A percentile compares a stretch with the other conserved stretches of the same genome.
Conservation (phyloP, 2,329 filamentous ascomycete species). For the Pseudogymnoascus sp. region DNA sequence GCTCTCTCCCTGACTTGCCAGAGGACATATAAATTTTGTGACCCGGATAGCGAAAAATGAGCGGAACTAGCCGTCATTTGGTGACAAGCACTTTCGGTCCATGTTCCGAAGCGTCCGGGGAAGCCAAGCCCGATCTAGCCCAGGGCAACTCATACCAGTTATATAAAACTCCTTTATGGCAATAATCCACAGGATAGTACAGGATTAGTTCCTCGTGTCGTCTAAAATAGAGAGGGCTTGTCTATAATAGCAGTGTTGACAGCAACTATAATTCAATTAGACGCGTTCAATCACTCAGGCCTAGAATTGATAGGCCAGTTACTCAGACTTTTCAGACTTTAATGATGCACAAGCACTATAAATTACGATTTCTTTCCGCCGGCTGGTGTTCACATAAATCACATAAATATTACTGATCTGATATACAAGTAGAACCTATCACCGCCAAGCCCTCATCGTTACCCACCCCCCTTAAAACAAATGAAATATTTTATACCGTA, state of each 20-base stretch:
- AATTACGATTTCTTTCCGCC: background rate
- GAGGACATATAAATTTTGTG: conserved; percentile 10
- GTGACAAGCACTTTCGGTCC: background rate
- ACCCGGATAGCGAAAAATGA: conserved; percentile 8
- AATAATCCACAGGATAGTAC: background rate
- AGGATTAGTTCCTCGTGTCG: background rate
- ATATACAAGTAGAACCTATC: conserved; percentile 6
- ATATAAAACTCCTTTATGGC: background rate
- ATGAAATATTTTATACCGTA: conserved; percentile 16
- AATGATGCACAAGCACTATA: background rate
- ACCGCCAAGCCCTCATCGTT: background rate
- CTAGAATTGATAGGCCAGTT: background rate
- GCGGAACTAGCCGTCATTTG: conserved; percentile 8
- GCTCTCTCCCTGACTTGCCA: background rate
- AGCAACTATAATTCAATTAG: background rate
- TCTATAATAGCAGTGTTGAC: background rate
- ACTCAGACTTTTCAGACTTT: background rate
- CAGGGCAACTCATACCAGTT: background rate
- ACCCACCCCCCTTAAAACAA: background rate
- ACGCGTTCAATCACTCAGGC: background rate
- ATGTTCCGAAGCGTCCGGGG: conserved; percentile 6
- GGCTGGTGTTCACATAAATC: background rate
- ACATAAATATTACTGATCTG: conserved; percentile 9
- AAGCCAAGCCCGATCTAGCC: background rate
- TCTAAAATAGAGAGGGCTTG: background rate